Conservation (phyloP, 208 protist genomes). For the Naegleria lovaniensis region DNA sequence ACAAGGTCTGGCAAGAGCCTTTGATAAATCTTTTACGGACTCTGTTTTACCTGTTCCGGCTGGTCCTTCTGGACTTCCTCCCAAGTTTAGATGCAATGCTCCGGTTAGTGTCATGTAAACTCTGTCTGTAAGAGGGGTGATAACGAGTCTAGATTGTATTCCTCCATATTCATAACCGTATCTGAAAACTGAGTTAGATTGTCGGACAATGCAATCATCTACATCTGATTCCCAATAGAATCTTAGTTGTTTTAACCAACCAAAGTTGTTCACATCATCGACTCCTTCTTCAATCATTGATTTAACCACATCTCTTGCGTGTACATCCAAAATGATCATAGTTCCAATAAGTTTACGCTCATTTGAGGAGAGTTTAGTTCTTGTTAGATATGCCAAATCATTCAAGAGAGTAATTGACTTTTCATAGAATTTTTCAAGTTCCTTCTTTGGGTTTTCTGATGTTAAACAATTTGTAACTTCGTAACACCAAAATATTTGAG, state of each 20-base stretch:
- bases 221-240: constrained; percentile 89
- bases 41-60: constrained; percentile 95
- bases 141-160: constrained; percentile 86
- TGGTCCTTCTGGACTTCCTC: constrained; percentile 83
- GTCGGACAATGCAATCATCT: constrained; percentile 79
- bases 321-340: constrained; percentile 95
- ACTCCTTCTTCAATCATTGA: constrained; percentile 81
- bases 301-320: constrained; percentile 88
- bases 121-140: constrained; percentile 92
- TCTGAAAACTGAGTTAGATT: constrained; percentile 87
- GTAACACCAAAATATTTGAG: constrained; percentile 85
- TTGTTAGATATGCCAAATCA: constrained; percentile 77
- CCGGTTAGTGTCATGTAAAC: constrained; percentile 97
- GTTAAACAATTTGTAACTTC: constrained; percentile 80
- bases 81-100: constrained; percentile 85
- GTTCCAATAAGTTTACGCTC: constrained; percentile 85
- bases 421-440: constrained; percentile 54
- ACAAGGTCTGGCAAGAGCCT: constrained; percentile 88
- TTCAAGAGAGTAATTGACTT: constrained; percentile 70
- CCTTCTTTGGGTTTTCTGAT: constrained; percentile 54
- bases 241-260: constrained; percentile 92
- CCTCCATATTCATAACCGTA: constrained; percentile 98
- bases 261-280: constrained; percentile 74
- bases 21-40: constrained; percentile 90
- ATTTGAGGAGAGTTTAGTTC: constrained; percentile 70